phyloP scores from a whole-genome alignment of 2,329 filamentous ascomycete species.

The Alternaria sp. region DNA sequence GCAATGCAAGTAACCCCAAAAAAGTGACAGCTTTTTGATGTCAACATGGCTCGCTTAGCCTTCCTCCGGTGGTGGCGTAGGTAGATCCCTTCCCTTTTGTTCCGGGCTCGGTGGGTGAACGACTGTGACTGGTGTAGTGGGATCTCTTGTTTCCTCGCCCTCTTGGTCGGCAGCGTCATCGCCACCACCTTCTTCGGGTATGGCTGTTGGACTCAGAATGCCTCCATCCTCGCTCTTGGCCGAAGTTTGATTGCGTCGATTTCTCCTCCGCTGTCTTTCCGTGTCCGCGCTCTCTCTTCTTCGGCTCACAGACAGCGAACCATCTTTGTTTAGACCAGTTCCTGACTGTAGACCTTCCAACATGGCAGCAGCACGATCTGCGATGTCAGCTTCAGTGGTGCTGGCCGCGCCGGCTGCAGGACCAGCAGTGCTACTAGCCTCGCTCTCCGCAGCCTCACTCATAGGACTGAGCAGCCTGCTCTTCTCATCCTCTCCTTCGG shows the following conservation, averaged over 20 bases:
- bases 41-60: conserved; percentile 1
- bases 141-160: conserved; percentile 19
- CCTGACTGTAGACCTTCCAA: conserved; percentile 79
- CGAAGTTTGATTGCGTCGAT: conserved; percentile 58
- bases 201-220: conserved; percentile 45
- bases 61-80: conserved; percentile 44
- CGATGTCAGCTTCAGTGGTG: conserved; percentile 69
- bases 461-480: conserved; percentile 60
- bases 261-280: conserved; percentile 73
- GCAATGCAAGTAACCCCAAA: not conserved
- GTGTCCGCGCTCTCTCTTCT: conserved; percentile 80
- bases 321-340: conserved; percentile 60
- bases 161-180: conserved; percentile 21
- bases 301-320: conserved; percentile 64
- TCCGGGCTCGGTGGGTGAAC: conserved; percentile 52
- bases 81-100: conserved; percentile 38
- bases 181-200: conserved; percentile 41
- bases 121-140: conserved; percentile 46
- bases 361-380: conserved; percentile 81
- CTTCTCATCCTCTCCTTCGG: conserved; percentile 55
- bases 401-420: conserved; percentile 46
- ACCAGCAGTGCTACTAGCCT: conserved; percentile 33
- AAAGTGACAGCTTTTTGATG: not conserved
- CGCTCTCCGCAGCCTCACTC: conserved; percentile 42
- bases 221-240: conserved; percentile 44